Evolutionary conservation across 768 basidiomycete species (phyloP), one percentile per base, ranked within the genome.

Genomic region (Xerocomus potaroensis): DNA sequence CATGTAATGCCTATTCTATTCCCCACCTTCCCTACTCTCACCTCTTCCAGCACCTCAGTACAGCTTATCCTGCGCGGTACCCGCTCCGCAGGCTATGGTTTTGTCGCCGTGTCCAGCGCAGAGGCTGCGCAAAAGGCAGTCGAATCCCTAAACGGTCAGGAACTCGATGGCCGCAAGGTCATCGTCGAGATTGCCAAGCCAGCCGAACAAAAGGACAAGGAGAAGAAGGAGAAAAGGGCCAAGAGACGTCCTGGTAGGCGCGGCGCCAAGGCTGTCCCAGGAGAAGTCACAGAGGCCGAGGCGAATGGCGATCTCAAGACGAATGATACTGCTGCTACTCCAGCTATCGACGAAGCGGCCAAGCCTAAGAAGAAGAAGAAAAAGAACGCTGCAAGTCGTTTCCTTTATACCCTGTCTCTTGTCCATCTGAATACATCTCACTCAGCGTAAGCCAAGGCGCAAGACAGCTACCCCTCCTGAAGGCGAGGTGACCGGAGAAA

Each of bases 151-250:
- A 76, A 93, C 80, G 85, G 87, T 74, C 77, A 81, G 67, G 87
- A 91, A 72, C 86, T 95, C 70, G 87, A 91, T 57, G 87, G 86
- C 56, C 90, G 92, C 69, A 74, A 72, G 68, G 83, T 95, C 64
- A 86, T 92, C 72, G 77, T 94, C 72, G 90, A 95, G 79, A 74
- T 92, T 68, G 92, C 92, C 66, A 94, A 91, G 75, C 91, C 91
- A 52, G 75, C 83, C 49, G 88, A 89, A 56, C 82, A 87, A 72
- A 93, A 92, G 72, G 84, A 87, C 72, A 60, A 45, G 49, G 86
- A 87, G 63, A 84, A 76, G 69, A 88, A 78, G 72, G 85, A 87
- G 71, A 86, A 74, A 70, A 84, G 72, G 72, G 66, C 80, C 57
- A 88, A 82, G 79, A 83, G 87, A 74, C 79, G 82, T 71, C 80